Conservation (phyloP, 2,329 filamentous ascomycete genomes). For the Trichoderma atrobrunneum region DNA sequence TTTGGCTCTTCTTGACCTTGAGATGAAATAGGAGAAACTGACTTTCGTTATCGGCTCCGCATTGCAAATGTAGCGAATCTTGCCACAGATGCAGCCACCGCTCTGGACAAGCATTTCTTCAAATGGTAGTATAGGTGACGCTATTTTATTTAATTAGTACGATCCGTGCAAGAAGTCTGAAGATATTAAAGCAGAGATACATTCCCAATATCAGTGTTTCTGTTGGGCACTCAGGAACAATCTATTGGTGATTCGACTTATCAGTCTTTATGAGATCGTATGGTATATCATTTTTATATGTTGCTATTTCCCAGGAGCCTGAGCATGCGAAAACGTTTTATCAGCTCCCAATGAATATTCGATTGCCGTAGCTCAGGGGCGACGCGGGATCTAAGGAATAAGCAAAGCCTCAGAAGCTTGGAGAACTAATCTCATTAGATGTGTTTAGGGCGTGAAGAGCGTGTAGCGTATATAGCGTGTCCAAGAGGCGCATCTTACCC, state of each 20-base stretch:
- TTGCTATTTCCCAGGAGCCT: not conserved
- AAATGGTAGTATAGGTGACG: not conserved
- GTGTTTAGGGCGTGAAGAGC: not conserved
- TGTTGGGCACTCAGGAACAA: not conserved
- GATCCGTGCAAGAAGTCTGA: not conserved
- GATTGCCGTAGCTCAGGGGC: not conserved
- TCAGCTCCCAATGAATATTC: not conserved
- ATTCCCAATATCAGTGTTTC: not conserved
- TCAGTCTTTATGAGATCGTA: not conserved
- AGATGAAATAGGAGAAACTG: not conserved
- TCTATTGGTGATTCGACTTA: not conserved
- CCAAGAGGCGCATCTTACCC: not conserved
- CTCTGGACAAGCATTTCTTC: not conserved
- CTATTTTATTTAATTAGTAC: not conserved
- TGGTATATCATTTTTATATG: not conserved
- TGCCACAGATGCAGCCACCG: not conserved
- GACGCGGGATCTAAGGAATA: not conserved
- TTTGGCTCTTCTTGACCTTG: not conserved
- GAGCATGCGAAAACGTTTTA: not conserved
- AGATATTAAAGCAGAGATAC: not conserved
- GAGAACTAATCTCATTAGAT: not conserved
- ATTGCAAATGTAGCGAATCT: not conserved
- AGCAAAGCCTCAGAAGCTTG: no score
- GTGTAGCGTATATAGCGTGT: not conserved
- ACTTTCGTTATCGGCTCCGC: not conserved